Percentiles rank a stretch among this genome's conserved stretches.
phyloP scores from a whole-genome alignment of 2,329 filamentous ascomycete genomes.

The Hypoxylon rubiginosum region DNA sequence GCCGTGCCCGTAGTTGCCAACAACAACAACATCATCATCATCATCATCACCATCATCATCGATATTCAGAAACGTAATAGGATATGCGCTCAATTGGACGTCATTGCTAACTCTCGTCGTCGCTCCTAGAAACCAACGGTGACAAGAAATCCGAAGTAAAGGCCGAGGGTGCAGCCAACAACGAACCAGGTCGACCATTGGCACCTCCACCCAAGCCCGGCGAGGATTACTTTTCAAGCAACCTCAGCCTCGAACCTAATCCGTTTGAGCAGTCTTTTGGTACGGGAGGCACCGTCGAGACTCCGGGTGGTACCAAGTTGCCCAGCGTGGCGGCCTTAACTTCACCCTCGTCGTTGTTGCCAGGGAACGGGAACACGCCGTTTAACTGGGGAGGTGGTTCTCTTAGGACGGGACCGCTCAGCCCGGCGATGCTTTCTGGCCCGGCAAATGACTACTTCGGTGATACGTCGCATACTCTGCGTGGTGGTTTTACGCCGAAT shows the following conservation, averaged over 20 bases:
- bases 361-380: constrained; percentile 78
- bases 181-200: constrained; percentile 73
- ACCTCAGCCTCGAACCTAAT: constrained; percentile 87
- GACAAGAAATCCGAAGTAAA: constrained; percentile 66
- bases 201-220: constrained; percentile 77
- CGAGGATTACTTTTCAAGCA: constrained; percentile 77
- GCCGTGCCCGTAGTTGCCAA: constrained; percentile 20
- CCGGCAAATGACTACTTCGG: constrained; percentile 89
- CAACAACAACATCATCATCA: neutral
- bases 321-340: constrained; percentile 92
- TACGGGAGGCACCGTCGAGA: constrained; percentile 74
- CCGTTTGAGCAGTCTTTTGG: constrained; percentile 97
- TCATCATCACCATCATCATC: constrained; percentile 8
- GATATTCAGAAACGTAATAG: constrained; percentile 9
- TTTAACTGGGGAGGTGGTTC: constrained; percentile 88
- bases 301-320: constrained; percentile 84
- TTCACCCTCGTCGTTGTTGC: constrained; percentile 85
- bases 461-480: constrained; percentile 78
- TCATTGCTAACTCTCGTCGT: constrained; percentile 45
- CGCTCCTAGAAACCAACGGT: constrained; percentile 56
- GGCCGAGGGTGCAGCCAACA: constrained; percentile 65
- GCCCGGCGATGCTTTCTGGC: constrained; percentile 96
- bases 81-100: constrained; percentile 39
- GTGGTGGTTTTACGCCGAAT: constrained; percentile 93
- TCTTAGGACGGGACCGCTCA: constrained; percentile 90